Evolutionary conservation across 2,329 filamentous ascomycete genomes (phyloP).

Genomic region (Hymenoscyphus salicellus): DNA sequence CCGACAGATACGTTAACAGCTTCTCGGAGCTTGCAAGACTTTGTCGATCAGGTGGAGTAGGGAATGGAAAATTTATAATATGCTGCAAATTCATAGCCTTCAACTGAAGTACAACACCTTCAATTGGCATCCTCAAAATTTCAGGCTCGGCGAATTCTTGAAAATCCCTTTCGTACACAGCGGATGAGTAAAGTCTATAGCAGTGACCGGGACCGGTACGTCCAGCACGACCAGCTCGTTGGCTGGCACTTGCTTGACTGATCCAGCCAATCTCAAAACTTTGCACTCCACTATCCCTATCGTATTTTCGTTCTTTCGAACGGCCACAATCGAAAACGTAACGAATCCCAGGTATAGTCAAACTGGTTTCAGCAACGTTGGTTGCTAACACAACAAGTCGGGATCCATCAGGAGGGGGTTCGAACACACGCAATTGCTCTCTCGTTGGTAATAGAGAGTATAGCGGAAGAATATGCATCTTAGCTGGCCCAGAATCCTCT

Average conservation of each 20-base stretch:
- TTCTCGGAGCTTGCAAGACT: conserved; percentile 81
- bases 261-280: conserved; percentile 96
- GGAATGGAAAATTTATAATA: conserved; percentile 92
- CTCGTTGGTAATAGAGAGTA: conserved; percentile 89
- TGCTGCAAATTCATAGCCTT: conserved; percentile 92
- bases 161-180: conserved; percentile 89
- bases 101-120: conserved; percentile 87
- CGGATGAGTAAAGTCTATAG: conserved; percentile 90
- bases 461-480: conserved; percentile 85
- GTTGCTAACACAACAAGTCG: conserved; percentile 87
- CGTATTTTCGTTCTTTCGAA: conserved; percentile 87
- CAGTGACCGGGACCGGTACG: conserved; percentile 95
- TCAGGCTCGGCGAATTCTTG: conserved; percentile 83
- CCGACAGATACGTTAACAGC: conserved; percentile 79
- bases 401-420: conserved; percentile 75
- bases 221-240: conserved; percentile 88
- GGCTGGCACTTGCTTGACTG: conserved; percentile 91
- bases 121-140: conserved; percentile 84
- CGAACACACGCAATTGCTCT: conserved; percentile 88
- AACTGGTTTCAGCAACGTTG: conserved; percentile 94
- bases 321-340: conserved; percentile 96
- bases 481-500: conserved; percentile 62
- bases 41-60: conserved; percentile 76
- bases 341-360: conserved; percentile 91
- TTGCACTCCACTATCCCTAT: conserved; percentile 85